These are phyloP conservation scores for Russula virescens DNA, from an alignment of 768 basidiomycete genomes.

Conservation along the genomic window DNA sequence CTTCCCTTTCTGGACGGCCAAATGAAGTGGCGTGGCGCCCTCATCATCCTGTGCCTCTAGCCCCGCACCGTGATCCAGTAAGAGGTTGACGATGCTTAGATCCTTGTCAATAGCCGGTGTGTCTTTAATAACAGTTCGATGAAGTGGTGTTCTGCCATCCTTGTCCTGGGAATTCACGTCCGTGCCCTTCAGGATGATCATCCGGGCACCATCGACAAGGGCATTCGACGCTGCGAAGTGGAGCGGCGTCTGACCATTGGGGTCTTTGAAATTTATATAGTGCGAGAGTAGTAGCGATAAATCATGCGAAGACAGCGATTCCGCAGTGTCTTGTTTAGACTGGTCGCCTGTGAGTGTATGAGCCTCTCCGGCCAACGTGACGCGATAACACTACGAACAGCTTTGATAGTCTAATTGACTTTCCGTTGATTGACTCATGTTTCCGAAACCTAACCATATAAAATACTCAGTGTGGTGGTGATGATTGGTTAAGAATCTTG, in stretches of 20 bases:
- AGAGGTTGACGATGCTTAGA: too few relatives aligned
- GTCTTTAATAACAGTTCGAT: too few relatives aligned
- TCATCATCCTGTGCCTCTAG: too few relatives aligned
- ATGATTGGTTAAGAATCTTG: background rate
- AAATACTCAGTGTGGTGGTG: background rate
- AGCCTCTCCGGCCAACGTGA: background rate
- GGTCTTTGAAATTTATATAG: too few relatives aligned
- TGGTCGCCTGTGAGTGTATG: background rate
- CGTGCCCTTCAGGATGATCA: too few relatives aligned
- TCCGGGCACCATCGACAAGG: too few relatives aligned
- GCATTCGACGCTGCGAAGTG: background rate
- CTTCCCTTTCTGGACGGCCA: too few relatives aligned
- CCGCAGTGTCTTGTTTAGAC: background rate
- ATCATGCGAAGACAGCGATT: background rate
- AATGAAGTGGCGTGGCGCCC: too few relatives aligned
- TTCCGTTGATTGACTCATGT: background rate
- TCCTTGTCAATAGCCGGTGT: too few relatives aligned
- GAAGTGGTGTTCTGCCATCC: too few relatives aligned
- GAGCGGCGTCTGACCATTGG: background rate
- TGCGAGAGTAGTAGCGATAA: background rate
- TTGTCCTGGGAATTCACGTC: too few relatives aligned
- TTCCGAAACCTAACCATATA: background rate
- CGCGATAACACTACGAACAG: background rate
- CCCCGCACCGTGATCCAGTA: too few relatives aligned
- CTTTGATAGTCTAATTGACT: background rate